A percentile compares a stretch with the other conserved stretches of the same genome.
Conservation (phyloP, 1,284 basidiomycete genomes). For the Baeospora myosura region DNA sequence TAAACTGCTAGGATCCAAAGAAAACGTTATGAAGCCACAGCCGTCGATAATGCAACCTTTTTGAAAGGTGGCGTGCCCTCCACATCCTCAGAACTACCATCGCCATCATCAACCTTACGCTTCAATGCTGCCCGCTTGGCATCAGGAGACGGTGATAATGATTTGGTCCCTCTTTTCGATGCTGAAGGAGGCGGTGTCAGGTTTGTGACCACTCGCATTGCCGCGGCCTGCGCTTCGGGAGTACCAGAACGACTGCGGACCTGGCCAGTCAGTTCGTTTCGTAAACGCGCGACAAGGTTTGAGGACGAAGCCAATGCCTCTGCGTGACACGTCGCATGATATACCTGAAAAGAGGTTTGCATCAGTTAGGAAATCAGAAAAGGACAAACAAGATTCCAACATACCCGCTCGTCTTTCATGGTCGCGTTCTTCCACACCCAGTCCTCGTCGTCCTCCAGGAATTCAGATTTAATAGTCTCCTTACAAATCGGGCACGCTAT, state of each 20-base stretch:
- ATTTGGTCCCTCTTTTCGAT: constrained; percentile 25
- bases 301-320: constrained; percentile 62
- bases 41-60: constrained; percentile 44
- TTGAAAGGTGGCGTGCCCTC: constrained; percentile 51
- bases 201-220: constrained; percentile 18
- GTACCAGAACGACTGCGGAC: constrained; percentile 65
- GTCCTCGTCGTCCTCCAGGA: constrained; percentile 94
- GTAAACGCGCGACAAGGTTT: constrained; percentile 57
- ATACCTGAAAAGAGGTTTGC: constrained; percentile 45
- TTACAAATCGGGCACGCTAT: constrained; percentile 95
- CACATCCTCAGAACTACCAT: constrained; percentile 29
- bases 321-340: constrained; percentile 87
- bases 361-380: constrained; percentile 2
- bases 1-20: too few relatives aligned
- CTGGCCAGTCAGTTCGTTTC: constrained; percentile 46
- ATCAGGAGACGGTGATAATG: constrained; percentile 40
- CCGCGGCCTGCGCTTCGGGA: constrained; percentile 47
- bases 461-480: constrained; percentile 88
- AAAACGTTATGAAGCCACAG: too few relatives aligned
- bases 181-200: constrained; percentile 39
- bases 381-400: constrained; percentile 22
- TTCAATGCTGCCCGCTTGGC: constrained; percentile 50
- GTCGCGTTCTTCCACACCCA: constrained; percentile 97
- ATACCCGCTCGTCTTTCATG: constrained; percentile 72
- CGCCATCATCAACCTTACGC: constrained; percentile 59